A percentile compares a stretch with the other conserved stretches of the same genome.
These are phyloP conservation scores for Mucor piriformis DNA, from an alignment of 371 early-diverging fungal genomes.

Conservation along the genomic window DNA sequence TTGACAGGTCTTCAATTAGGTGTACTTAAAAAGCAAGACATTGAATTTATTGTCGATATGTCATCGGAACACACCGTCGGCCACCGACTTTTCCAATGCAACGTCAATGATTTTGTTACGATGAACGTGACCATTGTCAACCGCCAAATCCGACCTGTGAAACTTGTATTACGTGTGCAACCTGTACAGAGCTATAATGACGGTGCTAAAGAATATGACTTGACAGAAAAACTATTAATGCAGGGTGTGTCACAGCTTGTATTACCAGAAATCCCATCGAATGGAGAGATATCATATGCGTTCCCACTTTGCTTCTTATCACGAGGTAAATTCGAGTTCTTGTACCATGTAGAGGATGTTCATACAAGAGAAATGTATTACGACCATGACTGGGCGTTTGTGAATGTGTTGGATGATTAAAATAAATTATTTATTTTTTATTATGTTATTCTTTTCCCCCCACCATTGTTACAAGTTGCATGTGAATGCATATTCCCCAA, in stretches of 20 bases:
- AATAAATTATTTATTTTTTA: not conserved
- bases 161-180: slow-evolving; percentile 64
- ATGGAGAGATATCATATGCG: slow-evolving; percentile 8
- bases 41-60: slow-evolving; percentile 59
- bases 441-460: too few relatives aligned
- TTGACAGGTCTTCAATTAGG: slow-evolving; percentile 58
- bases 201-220: slow-evolving; percentile 66
- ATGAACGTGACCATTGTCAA: slow-evolving; percentile 62
- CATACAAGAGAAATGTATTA: slow-evolving; percentile 60
- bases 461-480: not conserved
- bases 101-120: slow-evolving; percentile 59
- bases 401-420: slow-evolving; percentile 18
- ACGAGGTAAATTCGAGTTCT: slow-evolving; percentile 64
- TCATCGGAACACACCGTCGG: slow-evolving; percentile 23
- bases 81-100: slow-evolving; percentile 53
- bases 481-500: not conserved
- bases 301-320: slow-evolving; percentile 67
- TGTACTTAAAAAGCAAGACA: slow-evolving; percentile 64
- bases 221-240: slow-evolving; percentile 60
- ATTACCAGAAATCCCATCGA: slow-evolving; percentile 55
- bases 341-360: slow-evolving; percentile 72
- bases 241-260: slow-evolving; percentile 65
- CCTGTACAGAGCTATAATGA: slow-evolving; percentile 70
- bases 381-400: slow-evolving; percentile 62
- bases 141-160: slow-evolving; percentile 55